These are phyloP conservation scores for Plasmodium vinckei DNA, from an alignment of 169 alveolate genomes.

Conservation along the genomic window DNA sequence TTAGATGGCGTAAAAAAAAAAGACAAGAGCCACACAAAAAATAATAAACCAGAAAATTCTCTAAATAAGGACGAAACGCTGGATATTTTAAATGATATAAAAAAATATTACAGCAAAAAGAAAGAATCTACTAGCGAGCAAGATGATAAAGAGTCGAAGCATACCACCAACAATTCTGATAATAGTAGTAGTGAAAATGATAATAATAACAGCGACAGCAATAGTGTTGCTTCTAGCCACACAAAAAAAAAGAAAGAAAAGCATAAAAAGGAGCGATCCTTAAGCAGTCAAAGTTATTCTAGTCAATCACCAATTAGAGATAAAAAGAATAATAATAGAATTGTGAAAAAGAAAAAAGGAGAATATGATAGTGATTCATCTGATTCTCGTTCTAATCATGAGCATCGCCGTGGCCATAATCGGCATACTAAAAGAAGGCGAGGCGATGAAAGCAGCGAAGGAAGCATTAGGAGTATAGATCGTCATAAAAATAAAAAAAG, in stretches of 20 bases:
- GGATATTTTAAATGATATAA: slow-evolving; percentile 32
- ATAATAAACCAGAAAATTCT: background rate
- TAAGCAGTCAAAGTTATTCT: background rate
- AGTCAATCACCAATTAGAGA: background rate
- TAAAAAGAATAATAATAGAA: background rate
- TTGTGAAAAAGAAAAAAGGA: background rate
- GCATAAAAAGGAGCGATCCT: background rate
- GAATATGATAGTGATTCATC: background rate
- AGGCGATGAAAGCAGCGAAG: background rate
- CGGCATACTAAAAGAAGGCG: background rate
- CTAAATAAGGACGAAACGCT: slow-evolving; percentile 25
- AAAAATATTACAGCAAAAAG: slow-evolving; percentile 60
- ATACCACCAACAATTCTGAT: too few relatives aligned
- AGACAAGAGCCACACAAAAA: background rate
- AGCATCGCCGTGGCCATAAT: too few relatives aligned
- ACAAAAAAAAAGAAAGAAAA: slow-evolving; percentile 11
- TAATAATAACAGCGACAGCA: background rate
- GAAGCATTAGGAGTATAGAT: background rate
- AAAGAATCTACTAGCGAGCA: background rate
- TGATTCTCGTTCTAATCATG: too few relatives aligned
- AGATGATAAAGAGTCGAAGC: too few relatives aligned
- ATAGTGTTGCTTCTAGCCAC: background rate
- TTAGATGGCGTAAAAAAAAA: background rate
- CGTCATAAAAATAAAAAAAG: background rate
- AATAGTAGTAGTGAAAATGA: too few relatives aligned